These are phyloP conservation scores for Nakazawaea wyomingensis DNA, from an alignment of 805 yeast species.

Conservation along the genomic window DNA sequence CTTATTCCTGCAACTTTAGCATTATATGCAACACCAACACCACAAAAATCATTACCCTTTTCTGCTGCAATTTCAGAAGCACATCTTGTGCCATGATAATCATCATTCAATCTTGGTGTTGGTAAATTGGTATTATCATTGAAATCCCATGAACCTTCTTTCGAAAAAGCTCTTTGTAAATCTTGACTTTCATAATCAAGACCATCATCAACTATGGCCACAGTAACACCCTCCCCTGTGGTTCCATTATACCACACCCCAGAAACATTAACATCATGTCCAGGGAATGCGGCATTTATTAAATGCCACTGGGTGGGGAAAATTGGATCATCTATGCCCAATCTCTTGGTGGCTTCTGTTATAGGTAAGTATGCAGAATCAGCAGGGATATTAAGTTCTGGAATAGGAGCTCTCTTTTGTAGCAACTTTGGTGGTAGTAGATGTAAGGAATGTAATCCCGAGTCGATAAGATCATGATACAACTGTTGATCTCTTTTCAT, in stretches of 20 bases:
- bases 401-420: conserved; percentile 55
- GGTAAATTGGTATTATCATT: conserved; percentile 75
- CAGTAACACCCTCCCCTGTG: conserved; percentile 76
- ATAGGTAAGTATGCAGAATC: conserved; percentile 51
- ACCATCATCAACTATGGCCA: conserved; percentile 94
- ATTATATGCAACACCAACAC: conserved; percentile 93
- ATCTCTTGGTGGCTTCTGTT: conserved; percentile 41
- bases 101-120: conserved; percentile 73
- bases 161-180: conserved; percentile 59
- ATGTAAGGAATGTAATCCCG: conserved; percentile 45
- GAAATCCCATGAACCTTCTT: conserved; percentile 90
- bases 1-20: conserved; percentile 87
- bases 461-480: conserved; percentile 24
- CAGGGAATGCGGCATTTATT: conserved; percentile 65
- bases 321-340: conserved; percentile 76
- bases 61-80: conserved; percentile 96
- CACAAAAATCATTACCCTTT: conserved; percentile 76
- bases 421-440: conserved; percentile 48
- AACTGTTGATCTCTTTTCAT: conserved; percentile 26
- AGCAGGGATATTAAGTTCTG: conserved; percentile 24
- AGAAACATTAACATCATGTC: conserved; percentile 81
- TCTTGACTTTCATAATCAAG: conserved; percentile 78
- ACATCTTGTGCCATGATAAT: conserved; percentile 94
- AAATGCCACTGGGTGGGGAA: conserved; percentile 89
- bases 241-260: conserved; percentile 80